Base-by-base conservation (phyloP, 2,329 filamentous ascomycete species). In the Triangularia verruculosa region DNA sequence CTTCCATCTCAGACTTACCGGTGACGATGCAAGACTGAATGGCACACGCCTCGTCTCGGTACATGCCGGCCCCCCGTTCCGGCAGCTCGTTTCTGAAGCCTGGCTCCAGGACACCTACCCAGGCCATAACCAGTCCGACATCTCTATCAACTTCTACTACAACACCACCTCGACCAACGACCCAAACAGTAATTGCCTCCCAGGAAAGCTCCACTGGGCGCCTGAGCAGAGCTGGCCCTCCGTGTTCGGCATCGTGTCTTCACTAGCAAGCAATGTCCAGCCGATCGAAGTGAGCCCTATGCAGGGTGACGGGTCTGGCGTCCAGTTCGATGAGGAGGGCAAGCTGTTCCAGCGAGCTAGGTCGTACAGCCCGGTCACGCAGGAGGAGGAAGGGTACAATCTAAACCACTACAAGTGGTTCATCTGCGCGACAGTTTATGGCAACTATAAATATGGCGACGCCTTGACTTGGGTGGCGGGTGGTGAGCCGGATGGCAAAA, bases 11-110 rank as follows among this genome's bases (percentile, higher is more conserved):
- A 11, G 9, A 17, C 11, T 43, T 9, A 17, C 57, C 11, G 20
- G 20, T 15, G 57, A 59, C 39, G n/a, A 25, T 4, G 54, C 24
- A 8, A 24, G 57, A 17, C 34, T 59, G 12, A 59, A 59, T 24
- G 39, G 25, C 57, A 28, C 57, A 1, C 2, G 20, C 22, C 57
- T 59, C 3, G 39, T 59, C 57, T 59, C 57, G 2, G 27, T 27
- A 5, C 57, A 59, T 27, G 34, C 57, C 39, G 57, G 57, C 39
- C 57, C 57, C 6, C 57, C 57, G 2, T 59, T 32, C 39, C 17
- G 57, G n/a, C 34, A 59, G 8, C 57, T 59, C 8, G 13, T 59
- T n/a, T 20, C 57, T 43, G 22, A 39, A 4, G 39, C 11, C 20
- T 59, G 39, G 57, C 32, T 51, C 22, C 6, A 11, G 13, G 57